phyloP scores from a whole-genome alignment of 805 yeast species.

The Kuraishia hungarica region DNA sequence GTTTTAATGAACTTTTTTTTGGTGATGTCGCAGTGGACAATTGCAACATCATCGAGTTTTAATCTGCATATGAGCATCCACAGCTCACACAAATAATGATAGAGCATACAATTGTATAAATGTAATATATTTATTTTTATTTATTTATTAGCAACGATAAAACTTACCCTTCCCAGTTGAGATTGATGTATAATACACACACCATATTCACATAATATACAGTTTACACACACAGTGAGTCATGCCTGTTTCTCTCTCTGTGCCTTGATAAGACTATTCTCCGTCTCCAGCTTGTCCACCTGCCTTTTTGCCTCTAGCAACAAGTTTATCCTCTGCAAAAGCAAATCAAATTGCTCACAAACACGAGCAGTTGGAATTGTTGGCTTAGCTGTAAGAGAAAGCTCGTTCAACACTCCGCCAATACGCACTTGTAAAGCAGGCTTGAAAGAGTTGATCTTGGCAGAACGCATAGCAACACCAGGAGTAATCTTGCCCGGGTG shows the following conservation, averaged over 20 bases:
- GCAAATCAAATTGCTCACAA: conserved; percentile 65
- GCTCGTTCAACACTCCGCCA: conserved; percentile 57
- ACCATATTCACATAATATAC: neutral
- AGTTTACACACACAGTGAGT: neutral
- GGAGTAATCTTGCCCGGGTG: conserved; percentile 69
- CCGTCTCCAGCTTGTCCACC: conserved; percentile 81
- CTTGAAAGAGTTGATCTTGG: conserved; percentile 69
- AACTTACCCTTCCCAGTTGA: neutral
- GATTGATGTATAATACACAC: too few species aligned
- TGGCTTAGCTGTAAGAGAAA: conserved; percentile 75
- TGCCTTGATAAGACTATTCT: conserved; percentile 39
- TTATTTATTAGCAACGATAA: neutral
- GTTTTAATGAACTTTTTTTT: neutral
- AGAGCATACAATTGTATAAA: neutral
- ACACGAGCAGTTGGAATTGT: conserved; percentile 81
- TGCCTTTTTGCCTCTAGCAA: conserved; percentile 81
- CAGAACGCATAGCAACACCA: conserved; percentile 78
- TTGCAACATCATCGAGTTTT: neutral
- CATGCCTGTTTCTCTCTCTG: conserved; percentile 9
- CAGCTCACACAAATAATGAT: neutral
- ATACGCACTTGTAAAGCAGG: conserved; percentile 66
- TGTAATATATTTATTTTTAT: too few species aligned
- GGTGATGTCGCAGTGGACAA: neutral
- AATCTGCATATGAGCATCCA: neutral
- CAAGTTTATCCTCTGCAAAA: conserved; percentile 60